phyloP scores from a whole-genome alignment of 768 basidiomycete species.

The Mycena galopus region DNA sequence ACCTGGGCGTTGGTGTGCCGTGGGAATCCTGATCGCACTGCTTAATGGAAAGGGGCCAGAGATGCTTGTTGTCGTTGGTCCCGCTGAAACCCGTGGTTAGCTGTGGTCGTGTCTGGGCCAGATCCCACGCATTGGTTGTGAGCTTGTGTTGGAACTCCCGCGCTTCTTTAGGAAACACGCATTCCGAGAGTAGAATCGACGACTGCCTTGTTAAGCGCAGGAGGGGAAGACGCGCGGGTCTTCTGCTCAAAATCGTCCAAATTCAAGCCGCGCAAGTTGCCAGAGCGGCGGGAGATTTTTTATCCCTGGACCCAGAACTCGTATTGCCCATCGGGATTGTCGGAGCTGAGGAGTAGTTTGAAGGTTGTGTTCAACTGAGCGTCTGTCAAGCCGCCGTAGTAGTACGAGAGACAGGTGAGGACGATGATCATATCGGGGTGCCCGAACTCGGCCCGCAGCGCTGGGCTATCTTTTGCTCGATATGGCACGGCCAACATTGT shows the following conservation, averaged over 20 bases:
- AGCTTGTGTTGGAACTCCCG: conserved; percentile 63
- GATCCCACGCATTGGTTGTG: conserved; percentile 66
- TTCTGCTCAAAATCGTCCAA: conserved; percentile 52
- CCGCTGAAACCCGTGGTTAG: conserved; percentile 67
- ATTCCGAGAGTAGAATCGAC: conserved; percentile 62
- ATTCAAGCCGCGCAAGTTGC: conserved; percentile 57
- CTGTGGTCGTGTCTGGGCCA: conserved; percentile 53
- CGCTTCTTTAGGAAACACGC: conserved; percentile 65
- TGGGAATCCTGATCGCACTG: conserved; percentile 56
- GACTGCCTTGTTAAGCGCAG: conserved; percentile 48
- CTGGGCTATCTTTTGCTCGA: conserved; percentile 64
- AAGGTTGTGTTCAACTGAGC: conserved; percentile 55
- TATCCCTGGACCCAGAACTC: conserved; percentile 49
- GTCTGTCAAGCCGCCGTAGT: conserved; percentile 59
- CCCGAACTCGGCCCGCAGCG: conserved; percentile 62
- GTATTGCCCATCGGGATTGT: conserved; percentile 59
- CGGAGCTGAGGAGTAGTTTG: conserved; percentile 52
- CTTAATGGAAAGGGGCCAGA: conserved; percentile 51
- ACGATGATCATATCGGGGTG: conserved; percentile 64
- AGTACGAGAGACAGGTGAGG: conserved; percentile 63
- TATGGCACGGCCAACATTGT: conserved; percentile 66
- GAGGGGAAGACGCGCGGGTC: conserved; percentile 46
- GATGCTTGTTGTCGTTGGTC: conserved; percentile 63
- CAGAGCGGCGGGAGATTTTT: conserved; percentile 48
- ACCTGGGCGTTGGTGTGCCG: conserved; percentile 63